Evolutionary conservation across 164 flowering plant species (phyloP).

Genomic region (Santalum album): DNA sequence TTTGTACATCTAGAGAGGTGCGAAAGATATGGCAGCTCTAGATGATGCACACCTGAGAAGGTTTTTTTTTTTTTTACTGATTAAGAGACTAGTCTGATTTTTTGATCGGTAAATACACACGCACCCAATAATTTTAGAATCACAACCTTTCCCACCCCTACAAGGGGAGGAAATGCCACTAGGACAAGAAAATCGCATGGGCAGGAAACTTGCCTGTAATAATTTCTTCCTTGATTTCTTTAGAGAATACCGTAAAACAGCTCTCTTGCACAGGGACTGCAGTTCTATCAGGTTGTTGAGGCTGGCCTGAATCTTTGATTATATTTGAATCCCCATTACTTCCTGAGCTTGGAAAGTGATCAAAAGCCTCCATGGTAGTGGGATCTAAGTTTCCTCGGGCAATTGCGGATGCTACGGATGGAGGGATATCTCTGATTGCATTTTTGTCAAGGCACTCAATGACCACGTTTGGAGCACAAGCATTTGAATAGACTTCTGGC

Average conservation of each 20-base stretch:
- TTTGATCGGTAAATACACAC: too few relatives aligned
- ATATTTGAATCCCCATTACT: constrained; percentile 3
- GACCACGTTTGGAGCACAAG: background rate
- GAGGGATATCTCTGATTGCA: constrained; percentile 48
- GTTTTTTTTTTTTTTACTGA: too few relatives aligned
- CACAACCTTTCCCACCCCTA: too few relatives aligned
- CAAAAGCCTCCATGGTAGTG: constrained; percentile 58
- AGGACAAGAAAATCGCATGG: too few relatives aligned
- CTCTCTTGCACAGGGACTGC: constrained; percentile 20
- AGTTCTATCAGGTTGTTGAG: constrained; percentile 10
- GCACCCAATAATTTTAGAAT: too few relatives aligned
- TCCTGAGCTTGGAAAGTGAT: constrained; percentile 20
- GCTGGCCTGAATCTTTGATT: constrained; percentile 6
- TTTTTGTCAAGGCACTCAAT: constrained; percentile 17
- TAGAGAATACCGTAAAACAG: constrained; percentile 29
- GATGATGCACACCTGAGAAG: too few relatives aligned
- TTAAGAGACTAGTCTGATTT: constrained; percentile 27
- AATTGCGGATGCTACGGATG: constrained; percentile 57
- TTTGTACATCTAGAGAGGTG: too few relatives aligned
- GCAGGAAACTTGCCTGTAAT: constrained; percentile 27
- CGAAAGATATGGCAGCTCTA: background rate
- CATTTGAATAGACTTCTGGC: too few relatives aligned
- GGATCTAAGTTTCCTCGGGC: constrained; percentile 70
- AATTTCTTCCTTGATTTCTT: constrained; percentile 14
- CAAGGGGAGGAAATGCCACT: too few relatives aligned